phyloP scores from a whole-genome alignment of 768 basidiomycete species.

The Calocera cornea region DNA sequence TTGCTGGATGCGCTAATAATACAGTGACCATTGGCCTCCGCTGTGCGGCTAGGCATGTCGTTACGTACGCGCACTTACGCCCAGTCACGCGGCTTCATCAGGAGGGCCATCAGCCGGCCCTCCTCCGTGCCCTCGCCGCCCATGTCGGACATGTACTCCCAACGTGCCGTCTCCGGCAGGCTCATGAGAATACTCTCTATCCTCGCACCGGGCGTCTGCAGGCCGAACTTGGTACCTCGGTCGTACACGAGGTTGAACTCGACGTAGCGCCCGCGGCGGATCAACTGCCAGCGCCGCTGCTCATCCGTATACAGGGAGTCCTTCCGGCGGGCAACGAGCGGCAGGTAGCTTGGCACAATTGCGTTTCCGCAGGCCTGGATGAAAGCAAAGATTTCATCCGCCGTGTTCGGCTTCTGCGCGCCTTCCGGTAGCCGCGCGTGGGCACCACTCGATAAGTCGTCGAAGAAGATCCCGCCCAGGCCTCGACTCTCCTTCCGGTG shows the following conservation, averaged over 20 bases:
- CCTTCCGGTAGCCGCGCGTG: constrained; percentile 42
- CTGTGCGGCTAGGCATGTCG: background rate
- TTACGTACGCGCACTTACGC: constrained; percentile 26
- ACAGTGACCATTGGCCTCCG: background rate
- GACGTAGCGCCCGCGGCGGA: constrained; percentile 84
- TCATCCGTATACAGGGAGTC: constrained; percentile 33
- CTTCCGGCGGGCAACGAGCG: constrained; percentile 55
- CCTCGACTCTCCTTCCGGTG: constrained; percentile 80
- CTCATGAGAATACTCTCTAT: constrained; percentile 88
- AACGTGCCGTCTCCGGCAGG: constrained; percentile 70
- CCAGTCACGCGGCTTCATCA: constrained; percentile 57
- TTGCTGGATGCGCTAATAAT: background rate
- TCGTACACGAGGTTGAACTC: constrained; percentile 88
- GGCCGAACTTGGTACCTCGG: constrained; percentile 75
- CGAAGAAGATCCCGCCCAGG: constrained; percentile 91
- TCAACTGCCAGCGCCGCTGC: constrained; percentile 81
- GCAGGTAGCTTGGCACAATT: constrained; percentile 82
- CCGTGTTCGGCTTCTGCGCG: constrained; percentile 36
- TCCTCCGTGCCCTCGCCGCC: constrained; percentile 56
- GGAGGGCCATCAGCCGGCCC: constrained; percentile 43
- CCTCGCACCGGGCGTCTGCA: constrained; percentile 70
- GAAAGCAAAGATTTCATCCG: constrained; percentile 64
- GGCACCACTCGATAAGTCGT: constrained; percentile 61
- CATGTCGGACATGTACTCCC: constrained; percentile 78
- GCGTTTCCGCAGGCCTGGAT: constrained; percentile 58